Conservation (phyloP, 75 land plant species). For the Pinus taeda region DNA sequence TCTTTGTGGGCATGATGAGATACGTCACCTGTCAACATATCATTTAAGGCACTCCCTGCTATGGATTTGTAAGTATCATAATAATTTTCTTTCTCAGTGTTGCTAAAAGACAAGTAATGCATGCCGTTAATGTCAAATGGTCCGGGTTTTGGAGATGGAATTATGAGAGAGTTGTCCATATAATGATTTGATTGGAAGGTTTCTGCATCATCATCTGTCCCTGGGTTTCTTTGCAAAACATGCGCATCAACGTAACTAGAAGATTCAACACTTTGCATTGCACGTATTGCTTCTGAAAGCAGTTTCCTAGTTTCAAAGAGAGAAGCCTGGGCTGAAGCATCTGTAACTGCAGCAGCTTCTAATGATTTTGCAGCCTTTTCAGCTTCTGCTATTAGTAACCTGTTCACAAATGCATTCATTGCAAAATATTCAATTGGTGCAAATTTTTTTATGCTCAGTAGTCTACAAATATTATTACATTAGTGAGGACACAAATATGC, state of each 20-base stretch:
- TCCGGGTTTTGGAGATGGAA: not conserved
- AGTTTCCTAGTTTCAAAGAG: conserved; percentile 65
- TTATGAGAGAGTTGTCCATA: not conserved
- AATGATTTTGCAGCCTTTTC: conserved; percentile 84
- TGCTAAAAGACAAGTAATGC: not conserved
- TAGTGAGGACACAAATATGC: not conserved
- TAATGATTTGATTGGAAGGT: not conserved
- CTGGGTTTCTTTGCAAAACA: not conserved
- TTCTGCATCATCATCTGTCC: not conserved
- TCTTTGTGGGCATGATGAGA: not conserved
- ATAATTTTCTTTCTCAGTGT: not conserved
- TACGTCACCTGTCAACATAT: not conserved
- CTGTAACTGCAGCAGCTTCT: conserved; percentile 66
- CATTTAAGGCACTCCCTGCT: not conserved
- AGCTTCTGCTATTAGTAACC: conserved; percentile 80
- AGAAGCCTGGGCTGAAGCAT: conserved; percentile 62
- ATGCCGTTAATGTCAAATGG: conserved; percentile 12
- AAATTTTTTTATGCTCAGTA: not conserved
- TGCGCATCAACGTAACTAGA: not conserved
- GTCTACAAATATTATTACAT: not conserved
- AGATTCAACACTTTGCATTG: conserved; percentile 39
- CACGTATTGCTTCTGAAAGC: conserved; percentile 73
- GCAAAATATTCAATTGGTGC: conserved; percentile 4
- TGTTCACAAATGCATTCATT: conserved; percentile 17
- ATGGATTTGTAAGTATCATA: not conserved